Conservation (phyloP, 129 eudicot species). For the Flaveria robusta region DNA sequence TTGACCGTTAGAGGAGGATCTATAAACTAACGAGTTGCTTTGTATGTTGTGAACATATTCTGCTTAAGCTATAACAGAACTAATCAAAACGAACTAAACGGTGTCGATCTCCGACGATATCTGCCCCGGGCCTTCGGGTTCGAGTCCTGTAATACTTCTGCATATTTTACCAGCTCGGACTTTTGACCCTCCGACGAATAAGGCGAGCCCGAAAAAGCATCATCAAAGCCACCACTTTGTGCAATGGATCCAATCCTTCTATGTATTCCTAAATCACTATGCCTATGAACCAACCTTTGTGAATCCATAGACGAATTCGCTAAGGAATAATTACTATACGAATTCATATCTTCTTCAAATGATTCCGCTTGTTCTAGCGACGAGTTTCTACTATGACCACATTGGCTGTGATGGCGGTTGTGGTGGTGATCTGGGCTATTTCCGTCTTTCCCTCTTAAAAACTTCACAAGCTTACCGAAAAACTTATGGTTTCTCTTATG, state of each 20-base stretch:
- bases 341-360: slow-evolving; percentile 38
- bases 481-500: slow-evolving; percentile 45
- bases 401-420: slow-evolving; percentile 17
- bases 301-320: slow-evolving; percentile 46
- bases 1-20: too few species aligned
- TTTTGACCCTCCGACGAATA: slow-evolving; percentile 37
- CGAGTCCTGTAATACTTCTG: slow-evolving; percentile 52
- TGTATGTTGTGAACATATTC: too few species aligned
- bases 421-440: not conserved
- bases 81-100: slow-evolving; percentile 47
- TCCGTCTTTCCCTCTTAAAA: slow-evolving; percentile 52
- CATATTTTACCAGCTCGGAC: slow-evolving; percentile 57
- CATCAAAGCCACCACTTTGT: slow-evolving; percentile 28
- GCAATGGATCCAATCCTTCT: slow-evolving; percentile 39
- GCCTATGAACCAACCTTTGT: slow-evolving; percentile 34
- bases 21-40: too few species aligned
- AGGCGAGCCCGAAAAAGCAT: slow-evolving; percentile 18
- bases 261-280: slow-evolving; percentile 37
- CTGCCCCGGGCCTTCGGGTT: slow-evolving; percentile 21
- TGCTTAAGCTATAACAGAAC: not conserved
- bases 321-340: slow-evolving; percentile 31
- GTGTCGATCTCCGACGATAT: slow-evolving; percentile 50
- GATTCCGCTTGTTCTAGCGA: slow-evolving; percentile 33
- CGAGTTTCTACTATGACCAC: slow-evolving; percentile 37
- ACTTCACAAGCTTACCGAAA: slow-evolving; percentile 52